Evolutionary conservation across 129 eudicot genomes (phyloP).

Genomic region (Helianthus annuus): DNA sequence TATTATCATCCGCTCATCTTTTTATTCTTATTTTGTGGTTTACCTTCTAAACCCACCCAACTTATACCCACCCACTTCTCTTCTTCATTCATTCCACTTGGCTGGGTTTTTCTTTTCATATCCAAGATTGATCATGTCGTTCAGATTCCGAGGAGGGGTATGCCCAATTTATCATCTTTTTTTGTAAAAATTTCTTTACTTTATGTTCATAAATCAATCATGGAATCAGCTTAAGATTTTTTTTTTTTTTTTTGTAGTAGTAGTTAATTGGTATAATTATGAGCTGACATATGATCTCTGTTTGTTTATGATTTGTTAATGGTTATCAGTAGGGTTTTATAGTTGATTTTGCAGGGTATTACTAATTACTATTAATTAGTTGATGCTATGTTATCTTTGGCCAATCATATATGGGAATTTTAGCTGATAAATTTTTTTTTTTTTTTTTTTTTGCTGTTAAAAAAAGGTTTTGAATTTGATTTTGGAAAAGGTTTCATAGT

Average conservation of each 20-base stretch:
- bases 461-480: too few relatives aligned
- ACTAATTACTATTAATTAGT: neutral
- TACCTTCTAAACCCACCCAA: slow-evolving; percentile 15
- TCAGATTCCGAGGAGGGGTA: slow-evolving; percentile 46
- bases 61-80: slow-evolving; percentile 14
- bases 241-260: neutral
- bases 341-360: too few relatives aligned
- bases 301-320: slow-evolving; percentile 11
- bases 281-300: neutral
- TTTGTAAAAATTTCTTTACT: neutral
- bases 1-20: slow-evolving; percentile 19
- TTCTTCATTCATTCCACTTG: neutral
- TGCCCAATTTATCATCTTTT: neutral
- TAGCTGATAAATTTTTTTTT: neutral
- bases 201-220: neutral
- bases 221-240: neutral
- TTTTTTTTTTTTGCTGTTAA: too few relatives aligned
- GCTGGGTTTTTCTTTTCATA: neutral
- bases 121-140: slow-evolving; percentile 26
- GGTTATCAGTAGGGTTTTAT: neutral
- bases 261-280: too few relatives aligned
- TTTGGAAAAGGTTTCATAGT: neutral
- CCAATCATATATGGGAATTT: neutral
- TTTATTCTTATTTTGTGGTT: slow-evolving; percentile 24
- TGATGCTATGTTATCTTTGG: neutral